Conservation (phyloP, 106 monocot species). For the Amphibolis antarctica region DNA sequence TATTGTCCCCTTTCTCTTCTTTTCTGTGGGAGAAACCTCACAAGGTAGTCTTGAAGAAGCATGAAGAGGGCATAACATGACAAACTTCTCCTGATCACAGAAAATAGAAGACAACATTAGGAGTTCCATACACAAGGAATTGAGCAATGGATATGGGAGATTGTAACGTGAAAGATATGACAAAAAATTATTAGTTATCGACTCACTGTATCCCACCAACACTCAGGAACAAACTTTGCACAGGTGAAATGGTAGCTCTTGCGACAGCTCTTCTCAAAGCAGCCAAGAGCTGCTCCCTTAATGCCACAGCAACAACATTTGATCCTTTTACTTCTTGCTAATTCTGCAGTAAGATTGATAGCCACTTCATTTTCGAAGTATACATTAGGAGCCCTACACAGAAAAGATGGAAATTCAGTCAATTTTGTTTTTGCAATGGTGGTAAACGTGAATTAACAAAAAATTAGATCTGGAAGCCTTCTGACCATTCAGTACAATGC, state of each 20-base stretch:
- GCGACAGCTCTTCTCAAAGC: constrained; percentile 77
- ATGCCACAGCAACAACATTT: constrained; percentile 75
- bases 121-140: neutral
- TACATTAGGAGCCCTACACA: constrained; percentile 88
- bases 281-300: constrained; percentile 94
- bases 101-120: neutral
- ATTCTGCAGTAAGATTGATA: constrained; percentile 57
- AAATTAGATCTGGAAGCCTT: neutral
- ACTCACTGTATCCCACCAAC: constrained; percentile 81
- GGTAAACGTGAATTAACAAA: neutral
- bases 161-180: too few species aligned
- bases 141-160: too few species aligned
- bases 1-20: constrained; percentile 19
- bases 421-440: neutral
- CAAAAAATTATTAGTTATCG: neutral
- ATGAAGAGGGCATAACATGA: constrained; percentile 93
- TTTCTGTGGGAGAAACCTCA: constrained; percentile 26
- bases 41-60: constrained; percentile 37
- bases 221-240: constrained; percentile 72
- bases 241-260: constrained; percentile 92
- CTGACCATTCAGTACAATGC: constrained; percentile 84
- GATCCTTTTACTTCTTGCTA: constrained; percentile 82
- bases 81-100: constrained; percentile 72
- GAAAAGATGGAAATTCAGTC: neutral
- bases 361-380: constrained; percentile 72